Evolutionary conservation across 768 basidiomycete species (phyloP), one percentile per base, ranked within the genome.

Genomic region (Boletus insuetus): DNA sequence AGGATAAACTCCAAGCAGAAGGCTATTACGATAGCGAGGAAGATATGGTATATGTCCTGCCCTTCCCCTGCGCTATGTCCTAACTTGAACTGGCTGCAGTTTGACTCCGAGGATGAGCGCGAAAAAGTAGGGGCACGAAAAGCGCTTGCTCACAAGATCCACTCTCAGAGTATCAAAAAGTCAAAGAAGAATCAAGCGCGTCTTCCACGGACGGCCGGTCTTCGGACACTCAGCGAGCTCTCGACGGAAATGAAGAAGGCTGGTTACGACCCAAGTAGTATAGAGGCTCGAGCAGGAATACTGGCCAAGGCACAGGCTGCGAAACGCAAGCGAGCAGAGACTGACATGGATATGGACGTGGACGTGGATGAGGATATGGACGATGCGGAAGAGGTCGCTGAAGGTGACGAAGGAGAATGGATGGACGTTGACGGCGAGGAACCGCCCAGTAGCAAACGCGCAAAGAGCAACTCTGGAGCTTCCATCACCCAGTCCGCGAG

Each of bases 1-100:
- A 99, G 72, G 96, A 96, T 72, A 84, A 82, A 62, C 82, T 99
- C n/a, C 79, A 93, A 69, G 87, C 86, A 1, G 93, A 98, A 70
- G 97, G 97, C 4, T 98, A 91, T 79, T 99, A 98, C 71, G 91
- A 93, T 35, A 83, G 79, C 50, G 96, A 94, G 37, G 89, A 87
- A 54, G 89, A 95, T 51, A 88, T 92, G 68, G 92, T 92, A 67
- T 55, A 82, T 71, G 4, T 46, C 16, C 24, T 39, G 40, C 12
- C 24, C 26, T 41, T 3, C 24, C 13, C 8, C 19, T 11, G 38
- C 38, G 37, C 38, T 22, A 29, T 38, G 41, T 49, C 40, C 29
- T 51, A 34, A 59, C 32, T 19, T 31, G 26, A 19, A 16, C 43
- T 42, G 45, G 43, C 3, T 41, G 17, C 52, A 78, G 76, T 68